phyloP scores from a whole-genome alignment of 345 rosid species.

The Eucalyptus tenuipes region DNA sequence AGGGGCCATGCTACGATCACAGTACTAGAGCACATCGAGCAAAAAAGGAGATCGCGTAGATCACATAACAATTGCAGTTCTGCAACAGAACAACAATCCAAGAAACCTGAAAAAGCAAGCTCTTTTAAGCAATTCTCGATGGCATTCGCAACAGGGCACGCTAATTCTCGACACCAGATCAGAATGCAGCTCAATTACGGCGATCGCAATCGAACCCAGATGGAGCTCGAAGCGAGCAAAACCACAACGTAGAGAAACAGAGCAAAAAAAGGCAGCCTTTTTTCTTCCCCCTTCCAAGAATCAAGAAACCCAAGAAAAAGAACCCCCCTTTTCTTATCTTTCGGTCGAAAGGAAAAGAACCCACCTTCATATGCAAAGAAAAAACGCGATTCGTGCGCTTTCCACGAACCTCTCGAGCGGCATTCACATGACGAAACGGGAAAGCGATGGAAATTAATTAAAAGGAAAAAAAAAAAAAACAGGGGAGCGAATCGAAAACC shows the following conservation, averaged over 20 bases:
- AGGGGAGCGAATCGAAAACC: neutral
- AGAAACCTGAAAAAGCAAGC: neutral
- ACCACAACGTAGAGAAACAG: neutral
- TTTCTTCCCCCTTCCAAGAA: neutral
- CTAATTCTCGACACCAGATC: neutral
- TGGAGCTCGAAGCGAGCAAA: neutral
- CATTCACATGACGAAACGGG: neutral
- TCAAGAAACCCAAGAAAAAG: neutral
- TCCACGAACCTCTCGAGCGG: neutral
- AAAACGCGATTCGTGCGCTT: neutral
- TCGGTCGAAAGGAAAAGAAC: neutral
- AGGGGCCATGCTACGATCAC: neutral
- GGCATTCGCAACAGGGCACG: neutral
- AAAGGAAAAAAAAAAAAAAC: neutral
- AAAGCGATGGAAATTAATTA: neutral
- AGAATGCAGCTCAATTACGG: neutral
- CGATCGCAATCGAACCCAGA: neutral
- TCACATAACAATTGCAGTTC: neutral
- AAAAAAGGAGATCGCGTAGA: neutral
- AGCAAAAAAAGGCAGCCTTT: neutral
- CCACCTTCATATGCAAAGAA: neutral
- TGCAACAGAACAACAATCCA: neutral
- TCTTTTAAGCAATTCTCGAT: neutral
- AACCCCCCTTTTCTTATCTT: neutral
- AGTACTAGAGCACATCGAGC: neutral